Conservation (phyloP, 106 monocot species). For the Apostasia shenzhenica region DNA sequence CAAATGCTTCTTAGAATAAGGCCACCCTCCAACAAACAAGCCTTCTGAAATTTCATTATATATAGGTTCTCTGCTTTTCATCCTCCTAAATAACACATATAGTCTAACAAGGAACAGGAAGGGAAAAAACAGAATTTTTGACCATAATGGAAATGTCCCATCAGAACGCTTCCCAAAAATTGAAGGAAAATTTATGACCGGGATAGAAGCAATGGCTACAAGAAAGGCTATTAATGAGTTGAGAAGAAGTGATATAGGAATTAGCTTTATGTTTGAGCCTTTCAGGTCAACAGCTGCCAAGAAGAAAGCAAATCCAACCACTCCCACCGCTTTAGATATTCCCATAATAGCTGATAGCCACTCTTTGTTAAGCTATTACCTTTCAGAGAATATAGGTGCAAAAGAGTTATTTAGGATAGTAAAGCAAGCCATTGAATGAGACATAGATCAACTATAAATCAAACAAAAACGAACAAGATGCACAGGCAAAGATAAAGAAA, state of each 20-base stretch:
- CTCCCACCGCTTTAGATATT: constrained; percentile 39
- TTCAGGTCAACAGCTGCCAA: constrained; percentile 18
- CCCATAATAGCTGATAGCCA: constrained; percentile 23
- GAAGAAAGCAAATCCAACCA: constrained; percentile 21
- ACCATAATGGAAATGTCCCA: constrained; percentile 75
- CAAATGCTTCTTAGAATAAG: constrained; percentile 31
- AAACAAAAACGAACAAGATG: too few relatives aligned
- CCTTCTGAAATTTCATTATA: constrained; percentile 57
- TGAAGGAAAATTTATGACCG: constrained; percentile 44
- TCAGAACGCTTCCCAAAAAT: constrained; percentile 59
- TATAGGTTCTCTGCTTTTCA: constrained; percentile 52
- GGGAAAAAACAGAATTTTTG: constrained; percentile 50
- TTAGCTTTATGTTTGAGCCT: constrained; percentile 4
- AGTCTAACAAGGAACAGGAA: constrained; percentile 32
- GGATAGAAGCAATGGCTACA: constrained; percentile 45
- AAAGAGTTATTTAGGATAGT: too few relatives aligned
- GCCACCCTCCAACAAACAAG: constrained; percentile 83
- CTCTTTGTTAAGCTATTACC: background rate
- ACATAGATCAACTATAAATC: too few relatives aligned
- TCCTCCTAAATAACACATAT: constrained; percentile 40
- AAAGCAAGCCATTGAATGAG: too few relatives aligned
- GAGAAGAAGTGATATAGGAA: constrained; percentile 12
- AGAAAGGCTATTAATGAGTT: constrained; percentile 13
- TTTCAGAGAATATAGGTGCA: background rate
- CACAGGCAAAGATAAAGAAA: too few relatives aligned